Evolutionary conservation across 2,329 filamentous ascomycete genomes (phyloP).

Genomic region (Penicillium sp.): DNA sequence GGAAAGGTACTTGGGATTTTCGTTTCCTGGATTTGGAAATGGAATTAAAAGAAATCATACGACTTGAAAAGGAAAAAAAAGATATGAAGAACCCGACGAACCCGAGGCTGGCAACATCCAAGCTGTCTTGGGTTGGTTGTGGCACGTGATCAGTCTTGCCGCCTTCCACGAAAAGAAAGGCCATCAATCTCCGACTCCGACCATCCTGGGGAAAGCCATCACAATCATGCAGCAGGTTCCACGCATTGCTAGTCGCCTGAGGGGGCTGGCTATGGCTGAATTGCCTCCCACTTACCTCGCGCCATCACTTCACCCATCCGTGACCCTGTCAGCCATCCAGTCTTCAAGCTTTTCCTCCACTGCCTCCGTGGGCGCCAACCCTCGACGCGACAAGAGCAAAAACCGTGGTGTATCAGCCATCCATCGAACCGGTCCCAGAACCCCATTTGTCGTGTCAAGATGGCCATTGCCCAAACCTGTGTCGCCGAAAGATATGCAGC

Average conservation of each 20-base stretch:
- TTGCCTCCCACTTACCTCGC: constrained; percentile 45
- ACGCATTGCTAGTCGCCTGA: constrained; percentile 33
- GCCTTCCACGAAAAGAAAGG: constrained; percentile 21
- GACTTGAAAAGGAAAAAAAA: no score
- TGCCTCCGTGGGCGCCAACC: constrained; percentile 44
- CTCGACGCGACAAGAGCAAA: constrained; percentile 70
- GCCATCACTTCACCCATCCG: constrained; percentile 38
- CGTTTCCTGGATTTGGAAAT: neutral
- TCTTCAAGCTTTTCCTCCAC: constrained; percentile 53
- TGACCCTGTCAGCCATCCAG: constrained; percentile 30
- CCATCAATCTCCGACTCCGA: constrained; percentile 12
- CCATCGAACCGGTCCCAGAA: constrained; percentile 70
- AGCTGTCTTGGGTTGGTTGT: neutral
- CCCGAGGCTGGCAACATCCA: neutral
- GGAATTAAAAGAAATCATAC: neutral
- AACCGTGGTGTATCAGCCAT: constrained; percentile 78
- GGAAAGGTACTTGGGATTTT: neutral
- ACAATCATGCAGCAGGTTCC: constrained; percentile 35
- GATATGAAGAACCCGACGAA: neutral
- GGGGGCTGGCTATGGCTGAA: constrained; percentile 33
- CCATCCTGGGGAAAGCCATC: constrained; percentile 12
- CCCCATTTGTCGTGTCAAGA: constrained; percentile 70
- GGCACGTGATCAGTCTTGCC: constrained; percentile 26
- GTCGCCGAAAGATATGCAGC: constrained; percentile 49
- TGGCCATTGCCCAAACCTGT: constrained; percentile 71